Evolutionary conservation across 164 flowering plant species (phyloP), one percentile per base, ranked within the genome.

Genomic region (Pachysandra terminalis): DNA sequence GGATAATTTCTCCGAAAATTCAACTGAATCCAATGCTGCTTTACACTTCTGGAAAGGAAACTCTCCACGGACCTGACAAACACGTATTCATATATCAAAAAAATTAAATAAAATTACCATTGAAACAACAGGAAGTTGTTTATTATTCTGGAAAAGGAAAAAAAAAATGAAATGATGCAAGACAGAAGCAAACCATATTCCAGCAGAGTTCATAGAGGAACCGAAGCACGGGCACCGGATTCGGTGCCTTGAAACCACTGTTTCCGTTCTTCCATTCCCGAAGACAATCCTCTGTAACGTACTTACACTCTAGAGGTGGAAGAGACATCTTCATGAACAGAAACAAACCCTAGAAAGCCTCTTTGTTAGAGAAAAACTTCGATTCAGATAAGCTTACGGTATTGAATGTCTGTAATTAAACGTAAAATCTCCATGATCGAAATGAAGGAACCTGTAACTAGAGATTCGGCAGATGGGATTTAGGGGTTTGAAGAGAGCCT

Each of bases 141-240:
- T 32, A 19, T n/a, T n/a, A n/a, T n/a, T n/a, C n/a, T n/a, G 9
- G 14, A 19, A 63, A 70, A 25, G 54, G 26, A 55, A 25, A 35
- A 21, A n/a, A n/a, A 23, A 9, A 26, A 65, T 0, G 48, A 35
- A 19, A 4, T 2, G 17, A 48, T 15, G 15, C 14, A 45, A 15
- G 32, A 51, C n/a, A n/a, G 45, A 73, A n/a, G n/a, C n/a, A 27
- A 63, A 94, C 98, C 88, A 85, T 64, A 58, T 81, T 61, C 81
- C 81, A 90, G 81, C 88, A 88, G 65, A 94, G 93, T 86, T 94
- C 98, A 74, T 80, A 91, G 60, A 94, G 80, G 62, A 90, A 94
- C 32, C 98, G 96, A 35, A 87, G 85, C 71, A 80, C 23, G 0
- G 90, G 87, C 12, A 84, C 87, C n/a, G 95, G 85, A 9, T 74